These are phyloP conservation scores for Metschnikowia vanudenii DNA, from an alignment of 805 yeast species.

Conservation along the genomic window DNA sequence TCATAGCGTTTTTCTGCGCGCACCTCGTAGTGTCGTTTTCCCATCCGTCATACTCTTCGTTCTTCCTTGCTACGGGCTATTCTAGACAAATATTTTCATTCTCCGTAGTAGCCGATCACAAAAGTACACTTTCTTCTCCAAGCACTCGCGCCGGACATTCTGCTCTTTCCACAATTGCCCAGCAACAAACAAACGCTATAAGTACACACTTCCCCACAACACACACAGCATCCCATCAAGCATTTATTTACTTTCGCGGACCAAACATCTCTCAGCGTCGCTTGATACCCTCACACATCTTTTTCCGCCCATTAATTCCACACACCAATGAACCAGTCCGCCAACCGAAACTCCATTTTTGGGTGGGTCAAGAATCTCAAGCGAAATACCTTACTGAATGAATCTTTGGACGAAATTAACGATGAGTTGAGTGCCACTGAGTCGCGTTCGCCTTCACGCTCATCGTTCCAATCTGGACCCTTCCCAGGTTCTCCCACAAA, in stretches of 20 bases:
- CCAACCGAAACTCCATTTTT: conserved; percentile 39
- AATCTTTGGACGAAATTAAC: conserved; percentile 36
- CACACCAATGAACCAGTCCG: conserved; percentile 37
- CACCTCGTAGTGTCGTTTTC: conserved; percentile 4
- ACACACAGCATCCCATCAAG: too few species aligned
- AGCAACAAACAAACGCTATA: too few species aligned
- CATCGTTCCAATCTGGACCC: conserved; percentile 15
- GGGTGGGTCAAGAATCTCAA: conserved; percentile 48
- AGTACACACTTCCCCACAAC: too few species aligned
- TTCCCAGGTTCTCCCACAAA: conserved; percentile 15
- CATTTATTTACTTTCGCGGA: neutral
- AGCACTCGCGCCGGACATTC: too few species aligned
- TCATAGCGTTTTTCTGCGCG: conserved; percentile 8
- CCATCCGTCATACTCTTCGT: conserved; percentile 1
- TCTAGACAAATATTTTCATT: neutral
- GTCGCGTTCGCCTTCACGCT: conserved; percentile 22
- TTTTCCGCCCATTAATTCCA: neutral
- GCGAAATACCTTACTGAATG: conserved; percentile 37
- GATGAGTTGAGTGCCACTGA: conserved; percentile 20
- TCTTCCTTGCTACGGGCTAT: conserved; percentile 3
- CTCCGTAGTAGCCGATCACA: neutral
- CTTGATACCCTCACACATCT: neutral
- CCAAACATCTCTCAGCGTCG: neutral
- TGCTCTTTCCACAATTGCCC: neutral
- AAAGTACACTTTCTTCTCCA: neutral